phyloP scores from a whole-genome alignment of 148 eudicot genomes.

The Vaccinium vitisidaea region DNA sequence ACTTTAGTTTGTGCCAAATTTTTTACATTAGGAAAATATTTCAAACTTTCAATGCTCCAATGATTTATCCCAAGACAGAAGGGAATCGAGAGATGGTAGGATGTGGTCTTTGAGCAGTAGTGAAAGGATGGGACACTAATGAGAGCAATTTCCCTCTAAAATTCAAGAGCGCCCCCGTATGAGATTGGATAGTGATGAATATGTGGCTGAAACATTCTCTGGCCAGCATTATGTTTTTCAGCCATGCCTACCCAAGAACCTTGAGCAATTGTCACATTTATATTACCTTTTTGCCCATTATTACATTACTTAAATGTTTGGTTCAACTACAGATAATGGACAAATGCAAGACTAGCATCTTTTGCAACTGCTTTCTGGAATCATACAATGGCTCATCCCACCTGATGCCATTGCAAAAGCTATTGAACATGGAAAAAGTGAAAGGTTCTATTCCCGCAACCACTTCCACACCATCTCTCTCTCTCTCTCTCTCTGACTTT shows the following conservation, averaged over 20 bases:
- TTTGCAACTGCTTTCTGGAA: constrained; percentile 67
- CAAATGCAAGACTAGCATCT: constrained; percentile 78
- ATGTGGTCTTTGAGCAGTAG: neutral
- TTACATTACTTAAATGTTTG: neutral
- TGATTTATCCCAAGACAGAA: neutral
- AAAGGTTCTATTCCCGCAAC: constrained; percentile 51
- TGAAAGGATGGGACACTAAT: neutral
- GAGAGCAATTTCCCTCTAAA: neutral
- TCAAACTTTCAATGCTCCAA: neutral
- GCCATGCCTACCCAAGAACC: neutral
- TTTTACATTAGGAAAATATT: neutral
- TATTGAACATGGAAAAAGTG: constrained; percentile 82
- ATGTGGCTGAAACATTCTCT: neutral
- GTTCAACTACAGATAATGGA: constrained; percentile 47
- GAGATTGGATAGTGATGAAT: neutral
- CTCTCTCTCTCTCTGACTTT: constrained; percentile 1
- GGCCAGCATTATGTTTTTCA: neutral
- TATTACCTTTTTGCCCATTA: neutral
- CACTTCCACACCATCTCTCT: neutral
- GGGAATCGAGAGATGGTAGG: neutral
- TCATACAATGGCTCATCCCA: constrained; percentile 83
- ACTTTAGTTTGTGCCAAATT: neutral
- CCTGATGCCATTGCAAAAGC: constrained; percentile 67
- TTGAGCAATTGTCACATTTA: neutral
- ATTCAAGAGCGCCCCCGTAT: neutral